Conservation (phyloP, 352 stramenopile species). For the Pythium chondricola region DNA sequence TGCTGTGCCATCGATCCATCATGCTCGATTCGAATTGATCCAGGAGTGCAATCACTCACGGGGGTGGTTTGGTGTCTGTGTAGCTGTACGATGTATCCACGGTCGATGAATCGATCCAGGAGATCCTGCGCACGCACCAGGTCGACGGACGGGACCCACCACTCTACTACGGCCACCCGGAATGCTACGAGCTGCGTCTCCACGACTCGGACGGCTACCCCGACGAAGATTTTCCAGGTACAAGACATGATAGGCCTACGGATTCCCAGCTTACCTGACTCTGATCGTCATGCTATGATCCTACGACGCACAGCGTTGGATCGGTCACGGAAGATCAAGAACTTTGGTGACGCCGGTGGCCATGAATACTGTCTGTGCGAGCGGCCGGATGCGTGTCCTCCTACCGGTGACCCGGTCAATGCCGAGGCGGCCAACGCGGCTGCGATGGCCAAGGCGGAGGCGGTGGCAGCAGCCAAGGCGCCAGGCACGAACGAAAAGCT, state of each 20-base stretch:
- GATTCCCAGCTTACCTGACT: too few relatives aligned
- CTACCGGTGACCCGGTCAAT: conserved; percentile 40
- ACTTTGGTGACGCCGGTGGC: conserved; percentile 83
- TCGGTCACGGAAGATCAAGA: conserved; percentile 85
- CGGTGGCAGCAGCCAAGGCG: conserved; percentile 34
- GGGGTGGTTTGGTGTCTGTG: conserved; percentile 4
- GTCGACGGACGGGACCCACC: conserved; percentile 48
- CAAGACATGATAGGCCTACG: not conserved
- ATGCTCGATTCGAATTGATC: too few relatives aligned
- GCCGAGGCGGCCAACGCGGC: conserved; percentile 16
- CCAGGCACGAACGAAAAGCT: conserved; percentile 59
- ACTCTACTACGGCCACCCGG: conserved; percentile 81
- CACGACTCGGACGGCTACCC: conserved; percentile 80
- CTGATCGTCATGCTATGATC: too few relatives aligned
- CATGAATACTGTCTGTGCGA: conserved; percentile 87
- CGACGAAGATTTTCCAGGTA: conserved; percentile 84
- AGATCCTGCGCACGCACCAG: conserved; percentile 70
- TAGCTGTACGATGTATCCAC: conserved; percentile 85
- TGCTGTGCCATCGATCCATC: too few relatives aligned
- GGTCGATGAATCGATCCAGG: conserved; percentile 83
- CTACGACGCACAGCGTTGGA: conserved; percentile 49
- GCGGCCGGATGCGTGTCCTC: conserved; percentile 75
- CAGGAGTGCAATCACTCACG: not conserved
- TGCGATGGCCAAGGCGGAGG: conserved; percentile 15
- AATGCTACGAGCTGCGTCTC: conserved; percentile 83